A percentile compares a stretch with the other conserved stretches of the same genome.
These are phyloP conservation scores for Phytopythium cucurbitacearum DNA, from an alignment of 352 stramenopile species.

Conservation along the genomic window DNA sequence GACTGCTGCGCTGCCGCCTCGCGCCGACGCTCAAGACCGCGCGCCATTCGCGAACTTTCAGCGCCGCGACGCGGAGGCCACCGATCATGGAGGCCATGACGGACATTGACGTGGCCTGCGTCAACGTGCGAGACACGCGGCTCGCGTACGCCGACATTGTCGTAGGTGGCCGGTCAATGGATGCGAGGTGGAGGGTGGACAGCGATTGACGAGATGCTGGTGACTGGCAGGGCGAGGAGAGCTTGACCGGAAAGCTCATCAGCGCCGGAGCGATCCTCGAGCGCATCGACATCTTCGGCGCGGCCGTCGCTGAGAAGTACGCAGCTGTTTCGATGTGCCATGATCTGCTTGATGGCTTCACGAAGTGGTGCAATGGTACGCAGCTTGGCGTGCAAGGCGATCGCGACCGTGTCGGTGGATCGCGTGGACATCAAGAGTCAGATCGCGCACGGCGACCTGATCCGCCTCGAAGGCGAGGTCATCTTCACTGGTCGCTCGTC, in stretches of 20 bases:
- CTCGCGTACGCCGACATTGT: constrained; percentile 61
- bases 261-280: constrained; percentile 46
- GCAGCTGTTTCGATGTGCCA: background rate
- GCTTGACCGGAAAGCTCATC: constrained; percentile 44
- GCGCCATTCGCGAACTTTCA: constrained; percentile 7
- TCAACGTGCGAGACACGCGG: constrained; percentile 49
- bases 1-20: too few relatives aligned
- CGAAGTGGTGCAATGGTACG: background rate
- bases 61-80: constrained; percentile 6
- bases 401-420: constrained; percentile 65
- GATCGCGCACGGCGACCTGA: constrained; percentile 56
- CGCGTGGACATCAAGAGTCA: constrained; percentile 64
- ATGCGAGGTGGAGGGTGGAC: too few relatives aligned
- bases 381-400: constrained; percentile 39
- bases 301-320: constrained; percentile 59
- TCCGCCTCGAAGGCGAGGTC: constrained; percentile 60
- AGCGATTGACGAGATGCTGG: background rate
- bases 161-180: constrained; percentile 15
- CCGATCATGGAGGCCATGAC: too few relatives aligned
- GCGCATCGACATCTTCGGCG: constrained; percentile 58
- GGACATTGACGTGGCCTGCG: constrained; percentile 4
- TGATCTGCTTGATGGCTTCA: background rate
- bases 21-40: background rate
- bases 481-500: constrained; percentile 59
- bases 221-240: constrained; percentile 35